phyloP scores from a whole-genome alignment of 1,284 basidiomycete genomes.

The Puccinia horiana region DNA sequence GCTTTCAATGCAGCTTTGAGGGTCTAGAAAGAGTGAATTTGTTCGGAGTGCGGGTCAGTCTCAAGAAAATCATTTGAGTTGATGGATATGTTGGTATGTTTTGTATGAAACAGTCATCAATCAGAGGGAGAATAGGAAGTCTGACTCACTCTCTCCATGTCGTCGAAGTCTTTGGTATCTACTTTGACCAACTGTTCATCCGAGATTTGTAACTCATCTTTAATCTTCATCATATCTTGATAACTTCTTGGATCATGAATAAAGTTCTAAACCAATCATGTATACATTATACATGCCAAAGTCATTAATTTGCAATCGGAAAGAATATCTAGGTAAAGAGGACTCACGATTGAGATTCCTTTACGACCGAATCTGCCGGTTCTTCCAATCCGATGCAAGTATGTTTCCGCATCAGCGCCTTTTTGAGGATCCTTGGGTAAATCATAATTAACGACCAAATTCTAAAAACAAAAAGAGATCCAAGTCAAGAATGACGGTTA shows the following conservation, averaged over 20 bases:
- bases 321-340: background rate
- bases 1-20: slow-evolving; percentile 46
- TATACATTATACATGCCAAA: no score
- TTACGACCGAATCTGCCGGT: slow-evolving; percentile 93
- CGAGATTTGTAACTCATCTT: slow-evolving; percentile 75
- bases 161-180: slow-evolving; percentile 68
- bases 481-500: no score
- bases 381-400: slow-evolving; percentile 95
- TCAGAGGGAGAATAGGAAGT: background rate
- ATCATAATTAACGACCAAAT: slow-evolving; percentile 77
- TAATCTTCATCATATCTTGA: slow-evolving; percentile 80
- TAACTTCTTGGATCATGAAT: slow-evolving; percentile 83
- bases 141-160: slow-evolving; percentile 71
- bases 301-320: background rate
- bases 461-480: slow-evolving; percentile 32
- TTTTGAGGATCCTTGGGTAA: slow-evolving; percentile 72
- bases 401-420: slow-evolving; percentile 89
- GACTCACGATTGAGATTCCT: slow-evolving; percentile 74
- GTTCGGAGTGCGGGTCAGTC: background rate
- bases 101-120: no score
- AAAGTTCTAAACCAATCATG: slow-evolving; percentile 66
- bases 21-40: slow-evolving; percentile 2
- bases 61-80: background rate
- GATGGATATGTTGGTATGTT: background rate
- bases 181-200: slow-evolving; percentile 60